Percentiles rank a stretch among this genome's conserved stretches.
Conservation (phyloP, 2,329 filamentous ascomycete genomes). For the Teratosphaeria nubilosa region DNA sequence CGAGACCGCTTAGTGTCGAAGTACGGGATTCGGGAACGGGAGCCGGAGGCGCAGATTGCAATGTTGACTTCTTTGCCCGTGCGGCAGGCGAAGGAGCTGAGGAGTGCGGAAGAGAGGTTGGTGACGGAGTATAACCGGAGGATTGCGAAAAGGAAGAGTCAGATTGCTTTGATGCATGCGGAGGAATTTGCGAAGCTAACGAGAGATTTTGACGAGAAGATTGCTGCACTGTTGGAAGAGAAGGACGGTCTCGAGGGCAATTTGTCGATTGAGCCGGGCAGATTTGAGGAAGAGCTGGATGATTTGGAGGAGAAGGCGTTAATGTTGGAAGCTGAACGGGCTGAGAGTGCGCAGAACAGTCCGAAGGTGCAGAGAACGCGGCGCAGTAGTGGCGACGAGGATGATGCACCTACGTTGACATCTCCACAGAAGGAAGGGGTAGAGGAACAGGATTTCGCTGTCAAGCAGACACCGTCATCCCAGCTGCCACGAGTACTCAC, state of each 20-base stretch:
- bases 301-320: constrained; percentile 17
- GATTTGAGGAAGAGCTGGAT: constrained; percentile 23
- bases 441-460: neutral
- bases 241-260: constrained; percentile 22
- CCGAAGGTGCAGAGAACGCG: constrained; percentile 1
- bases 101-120: constrained; percentile 22
- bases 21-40: constrained; percentile 15
- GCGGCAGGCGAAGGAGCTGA: constrained; percentile 15
- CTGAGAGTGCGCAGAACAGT: constrained; percentile 10
- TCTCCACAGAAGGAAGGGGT: neutral
- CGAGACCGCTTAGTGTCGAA: constrained; percentile 21
- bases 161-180: constrained; percentile 27
- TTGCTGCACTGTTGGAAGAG: constrained; percentile 21
- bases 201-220: constrained; percentile 24
- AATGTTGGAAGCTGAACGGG: constrained; percentile 16
- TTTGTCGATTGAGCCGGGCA: constrained; percentile 21
- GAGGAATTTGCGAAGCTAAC: constrained; percentile 24
- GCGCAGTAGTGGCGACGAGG: neutral
- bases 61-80: constrained; percentile 15
- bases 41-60: constrained; percentile 11
- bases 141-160: constrained; percentile 25
- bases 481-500: constrained; percentile 8
- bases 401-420: neutral
- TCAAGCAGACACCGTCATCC: neutral
- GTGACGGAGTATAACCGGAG: constrained; percentile 24